Conservation (phyloP, 345 rosid species). For the Diplotaxis tenuifolia region DNA sequence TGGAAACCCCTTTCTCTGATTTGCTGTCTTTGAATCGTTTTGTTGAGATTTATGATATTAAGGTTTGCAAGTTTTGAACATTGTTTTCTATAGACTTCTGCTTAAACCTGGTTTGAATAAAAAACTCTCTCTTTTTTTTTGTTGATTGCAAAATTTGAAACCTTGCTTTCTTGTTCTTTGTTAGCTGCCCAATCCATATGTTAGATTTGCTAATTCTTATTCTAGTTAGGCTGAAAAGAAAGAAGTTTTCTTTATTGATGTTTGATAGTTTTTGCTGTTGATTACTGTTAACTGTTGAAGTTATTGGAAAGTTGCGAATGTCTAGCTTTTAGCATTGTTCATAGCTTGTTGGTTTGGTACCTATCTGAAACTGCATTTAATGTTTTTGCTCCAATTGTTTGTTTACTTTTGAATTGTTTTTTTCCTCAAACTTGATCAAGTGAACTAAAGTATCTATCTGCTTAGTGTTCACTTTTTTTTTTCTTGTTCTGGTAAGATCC, state of each 20-base stretch:
- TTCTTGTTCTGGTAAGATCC: constrained; percentile 8
- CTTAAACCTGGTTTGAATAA: not conserved
- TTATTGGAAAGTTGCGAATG: constrained; percentile 24
- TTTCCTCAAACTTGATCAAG: constrained; percentile 14
- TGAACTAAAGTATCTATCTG: constrained; percentile 15
- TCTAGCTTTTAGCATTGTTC: constrained; percentile 24
- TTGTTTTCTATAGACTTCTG: not conserved
- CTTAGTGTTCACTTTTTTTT: not conserved
- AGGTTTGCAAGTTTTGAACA: constrained; percentile 9
- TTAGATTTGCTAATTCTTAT: constrained; percentile 3
- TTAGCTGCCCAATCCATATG: not conserved
- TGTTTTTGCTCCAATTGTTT: constrained; percentile 22
- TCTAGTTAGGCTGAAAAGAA: not conserved
- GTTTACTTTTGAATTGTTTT: constrained; percentile 4
- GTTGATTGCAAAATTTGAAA: not conserved
- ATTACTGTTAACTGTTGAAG: constrained; percentile 23
- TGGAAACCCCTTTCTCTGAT: not conserved
- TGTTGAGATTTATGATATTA: constrained; percentile 15
- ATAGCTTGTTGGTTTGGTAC: constrained; percentile 20
- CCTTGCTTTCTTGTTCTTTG: constrained; percentile 21
- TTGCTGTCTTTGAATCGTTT: constrained; percentile 20
- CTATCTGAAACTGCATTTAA: constrained; percentile 24
- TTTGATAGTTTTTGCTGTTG: constrained; percentile 31
- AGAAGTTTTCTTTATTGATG: constrained; percentile 7
- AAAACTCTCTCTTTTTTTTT: not conserved